Base-by-base conservation (phyloP, 352 stramenopile species). In the Bremia lactucae region DNA sequence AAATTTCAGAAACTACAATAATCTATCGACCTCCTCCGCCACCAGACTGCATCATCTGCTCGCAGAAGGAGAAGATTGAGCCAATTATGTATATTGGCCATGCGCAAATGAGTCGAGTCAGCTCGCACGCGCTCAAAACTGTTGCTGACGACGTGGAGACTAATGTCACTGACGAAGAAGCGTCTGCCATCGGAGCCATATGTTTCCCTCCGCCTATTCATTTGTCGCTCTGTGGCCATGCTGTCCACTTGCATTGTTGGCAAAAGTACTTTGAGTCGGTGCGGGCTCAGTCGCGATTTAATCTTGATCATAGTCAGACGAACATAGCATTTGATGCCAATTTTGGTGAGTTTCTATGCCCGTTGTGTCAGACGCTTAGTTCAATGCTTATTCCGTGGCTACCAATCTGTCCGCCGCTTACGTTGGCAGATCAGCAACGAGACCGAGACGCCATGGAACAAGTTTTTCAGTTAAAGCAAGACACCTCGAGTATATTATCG, bases 321-420 rank as follows among this genome's bases (percentile, higher is more conserved):
- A 86, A 83, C 33, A 83, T 93, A 13, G 80, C 81, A 10, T 90
- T 95, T 20, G 80, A 96, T 39, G 72, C 88, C 0, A 52, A 85
- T 28, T 76, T 78, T 34, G 72, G 77, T 9, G 85, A 96, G 55
- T 96, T 95, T 39, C 59, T 96, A 10, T 96, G 87, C 34, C 87
- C 87, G 3, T 53, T 96, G 11, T 96, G 87, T 42, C 91, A 96
- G 49, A 67, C 70, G 10, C 65, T 96, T 11, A 94, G 81, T 49
- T 96, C 89, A n/a, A 87, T 92, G 59, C 61, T 95, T 2, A 65
- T 96, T 21, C 85, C 85, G 8, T 82, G 85, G 39, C 44, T 95
- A 3, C 59, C 71, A 0, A 59, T 83, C 31, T 80, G 62, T 44
- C 46, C 52, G n/a, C 58, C 67, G 5, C 48, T 85, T 20, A 83